Conservation (phyloP, 176 grass and related monocot species). For the Tuctoria greenei region DNA sequence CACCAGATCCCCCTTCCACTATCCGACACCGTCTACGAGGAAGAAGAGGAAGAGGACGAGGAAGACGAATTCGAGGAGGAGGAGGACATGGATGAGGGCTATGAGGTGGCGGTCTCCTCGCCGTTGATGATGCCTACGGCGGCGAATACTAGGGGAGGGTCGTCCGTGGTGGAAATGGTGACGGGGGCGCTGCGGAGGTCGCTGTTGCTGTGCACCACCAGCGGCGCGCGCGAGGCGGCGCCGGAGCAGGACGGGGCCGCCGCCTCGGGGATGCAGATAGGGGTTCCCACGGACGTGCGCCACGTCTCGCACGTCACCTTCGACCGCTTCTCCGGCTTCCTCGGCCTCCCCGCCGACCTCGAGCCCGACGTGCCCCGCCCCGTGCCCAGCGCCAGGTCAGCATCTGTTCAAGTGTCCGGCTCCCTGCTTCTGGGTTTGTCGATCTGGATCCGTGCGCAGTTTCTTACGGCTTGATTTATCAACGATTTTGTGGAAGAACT, state of each 20-base stretch:
- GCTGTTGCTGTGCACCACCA: slow-evolving; percentile 84
- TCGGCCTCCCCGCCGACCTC: slow-evolving; percentile 90
- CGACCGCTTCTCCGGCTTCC: slow-evolving; percentile 91
- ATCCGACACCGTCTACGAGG: slow-evolving; percentile 50
- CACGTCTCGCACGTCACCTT: slow-evolving; percentile 96
- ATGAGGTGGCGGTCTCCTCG: slow-evolving; percentile 49
- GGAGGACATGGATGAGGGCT: slow-evolving; percentile 27
- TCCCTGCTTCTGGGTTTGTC: not conserved
- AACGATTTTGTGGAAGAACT: not conserved
- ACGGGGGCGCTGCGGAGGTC: slow-evolving; percentile 82
- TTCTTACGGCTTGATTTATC: not conserved
- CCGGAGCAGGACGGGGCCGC: slow-evolving; percentile 36
- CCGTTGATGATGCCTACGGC: slow-evolving; percentile 44
- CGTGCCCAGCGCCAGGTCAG: slow-evolving; percentile 84
- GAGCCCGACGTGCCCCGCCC: slow-evolving; percentile 70
- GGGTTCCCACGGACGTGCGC: slow-evolving; percentile 79
- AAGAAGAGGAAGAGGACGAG: slow-evolving; percentile 23
- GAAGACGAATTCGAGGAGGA: slow-evolving; percentile 16
- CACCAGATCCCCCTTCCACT: slow-evolving; percentile 45
- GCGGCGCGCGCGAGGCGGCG: slow-evolving; percentile 26
- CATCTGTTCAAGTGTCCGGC: not conserved
- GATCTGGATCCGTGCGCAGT: not conserved
- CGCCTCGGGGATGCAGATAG: slow-evolving; percentile 68
- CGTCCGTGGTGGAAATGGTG: slow-evolving; percentile 71
- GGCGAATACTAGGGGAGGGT: slow-evolving; percentile 37